phyloP scores from a whole-genome alignment of 2,329 filamentous ascomycete species.

The Colletotrichum sp. region DNA sequence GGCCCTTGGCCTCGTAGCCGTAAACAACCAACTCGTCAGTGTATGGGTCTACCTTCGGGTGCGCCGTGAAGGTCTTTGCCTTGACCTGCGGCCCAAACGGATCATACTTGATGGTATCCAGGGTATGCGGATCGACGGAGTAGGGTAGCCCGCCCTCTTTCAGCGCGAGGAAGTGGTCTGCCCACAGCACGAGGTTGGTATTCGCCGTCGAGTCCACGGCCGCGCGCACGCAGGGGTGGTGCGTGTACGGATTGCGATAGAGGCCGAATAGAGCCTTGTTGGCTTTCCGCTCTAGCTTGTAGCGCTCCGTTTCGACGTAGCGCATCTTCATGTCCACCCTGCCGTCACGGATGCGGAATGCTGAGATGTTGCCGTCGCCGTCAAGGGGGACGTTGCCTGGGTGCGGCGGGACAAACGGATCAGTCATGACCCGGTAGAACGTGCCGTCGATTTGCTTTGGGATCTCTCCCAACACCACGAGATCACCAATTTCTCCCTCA shows the following conservation, averaged over 20 bases:
- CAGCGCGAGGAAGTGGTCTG: conserved; percentile 48
- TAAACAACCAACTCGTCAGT: conserved; percentile 44
- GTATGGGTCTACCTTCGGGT: conserved; percentile 45
- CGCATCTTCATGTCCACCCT: conserved; percentile 36
- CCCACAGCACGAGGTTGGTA: conserved; percentile 57
- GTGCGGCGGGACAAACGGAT: conserved; percentile 40
- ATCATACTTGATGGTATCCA: conserved; percentile 43
- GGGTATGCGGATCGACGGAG: conserved; percentile 41
- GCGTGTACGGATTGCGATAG: conserved; percentile 44
- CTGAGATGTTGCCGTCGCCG: conserved; percentile 43
- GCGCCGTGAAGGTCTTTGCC: conserved; percentile 43
- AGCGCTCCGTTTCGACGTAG: conserved; percentile 46
- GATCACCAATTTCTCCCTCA: conserved; percentile 13
- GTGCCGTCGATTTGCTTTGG: conserved; percentile 27
- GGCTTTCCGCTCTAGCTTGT: conserved; percentile 39
- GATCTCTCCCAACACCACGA: conserved; percentile 24
- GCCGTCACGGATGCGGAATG: conserved; percentile 39
- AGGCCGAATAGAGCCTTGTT: conserved; percentile 37
- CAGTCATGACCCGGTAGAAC: conserved; percentile 41
- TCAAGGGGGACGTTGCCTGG: conserved; percentile 40
- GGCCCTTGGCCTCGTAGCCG: conserved; percentile 45
- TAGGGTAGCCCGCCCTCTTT: conserved; percentile 54
- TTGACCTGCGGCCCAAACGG: conserved; percentile 40
- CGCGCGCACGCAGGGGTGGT: conserved; percentile 35
- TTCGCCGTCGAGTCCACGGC: conserved; percentile 47